Conservation (phyloP, 805 yeast genomes). For the Wickerhamomyces xylosicus region DNA sequence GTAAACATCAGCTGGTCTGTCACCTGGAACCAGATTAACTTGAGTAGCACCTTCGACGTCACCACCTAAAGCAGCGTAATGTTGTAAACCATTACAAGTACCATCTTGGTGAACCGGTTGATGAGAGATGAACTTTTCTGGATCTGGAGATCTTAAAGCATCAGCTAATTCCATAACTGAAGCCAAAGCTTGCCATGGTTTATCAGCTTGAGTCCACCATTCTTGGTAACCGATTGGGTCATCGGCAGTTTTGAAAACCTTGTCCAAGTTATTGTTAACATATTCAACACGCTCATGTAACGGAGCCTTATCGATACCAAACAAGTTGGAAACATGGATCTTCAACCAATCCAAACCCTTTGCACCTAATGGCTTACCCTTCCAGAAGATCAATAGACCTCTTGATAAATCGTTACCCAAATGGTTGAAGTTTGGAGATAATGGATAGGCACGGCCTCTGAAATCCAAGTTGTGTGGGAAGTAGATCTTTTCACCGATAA, state of each 20-base stretch:
- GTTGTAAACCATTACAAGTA: conserved; percentile 79
- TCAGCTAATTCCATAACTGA: conserved; percentile 56
- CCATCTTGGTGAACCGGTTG: conserved; percentile 84
- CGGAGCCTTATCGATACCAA: conserved; percentile 67
- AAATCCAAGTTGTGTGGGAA: conserved; percentile 79
- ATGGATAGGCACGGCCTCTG: conserved; percentile 78
- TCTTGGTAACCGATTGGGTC: conserved; percentile 47
- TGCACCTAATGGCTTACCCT: conserved; percentile 58
- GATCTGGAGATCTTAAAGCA: conserved; percentile 53
- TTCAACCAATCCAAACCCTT: conserved; percentile 65
- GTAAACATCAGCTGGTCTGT: conserved; percentile 71
- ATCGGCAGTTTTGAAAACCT: conserved; percentile 46
- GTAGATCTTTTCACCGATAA: conserved; percentile 65
- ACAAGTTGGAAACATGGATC: conserved; percentile 63
- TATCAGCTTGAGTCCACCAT: conserved; percentile 70
- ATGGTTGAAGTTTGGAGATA: conserved; percentile 74
- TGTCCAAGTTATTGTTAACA: conserved; percentile 45
- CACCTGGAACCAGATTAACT: conserved; percentile 64
- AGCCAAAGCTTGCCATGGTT: conserved; percentile 76
- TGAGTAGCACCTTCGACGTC: conserved; percentile 75
- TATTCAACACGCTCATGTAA: conserved; percentile 51
- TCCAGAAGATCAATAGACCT: conserved; percentile 65
- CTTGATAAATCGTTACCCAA: conserved; percentile 72
- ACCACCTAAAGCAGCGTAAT: conserved; percentile 83
- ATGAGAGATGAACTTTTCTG: conserved; percentile 54